phyloP scores from a whole-genome alignment of 176 grass and related monocot genomes.

The Canna indica region DNA sequence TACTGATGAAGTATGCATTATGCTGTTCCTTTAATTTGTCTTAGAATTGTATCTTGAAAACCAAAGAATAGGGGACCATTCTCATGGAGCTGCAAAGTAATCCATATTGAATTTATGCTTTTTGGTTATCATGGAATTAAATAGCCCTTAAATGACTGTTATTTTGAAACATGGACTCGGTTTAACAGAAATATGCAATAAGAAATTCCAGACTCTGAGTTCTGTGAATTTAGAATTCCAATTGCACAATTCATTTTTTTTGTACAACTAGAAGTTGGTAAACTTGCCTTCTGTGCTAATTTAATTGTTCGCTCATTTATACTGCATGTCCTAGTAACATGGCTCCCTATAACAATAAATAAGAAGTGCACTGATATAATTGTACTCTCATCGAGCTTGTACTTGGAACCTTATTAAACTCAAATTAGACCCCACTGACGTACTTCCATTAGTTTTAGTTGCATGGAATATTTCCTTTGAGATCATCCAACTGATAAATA shows the following conservation, averaged over 20 bases:
- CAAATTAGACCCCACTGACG: not conserved
- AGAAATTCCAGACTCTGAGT: too few relatives aligned
- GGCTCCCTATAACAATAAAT: not conserved
- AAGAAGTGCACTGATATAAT: too few relatives aligned
- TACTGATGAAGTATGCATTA: slow-evolving; percentile 61
- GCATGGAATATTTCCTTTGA: not conserved
- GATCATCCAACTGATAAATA: not conserved
- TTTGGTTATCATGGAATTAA: too few relatives aligned
- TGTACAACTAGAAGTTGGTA: too few relatives aligned
- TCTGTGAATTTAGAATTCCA: too few relatives aligned
- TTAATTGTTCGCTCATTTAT: not conserved
- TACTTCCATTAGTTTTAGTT: not conserved
- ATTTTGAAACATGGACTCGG: too few relatives aligned
- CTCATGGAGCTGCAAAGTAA: not conserved
- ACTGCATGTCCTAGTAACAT: not conserved
- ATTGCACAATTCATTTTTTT: too few relatives aligned
- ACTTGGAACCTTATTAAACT: not conserved
- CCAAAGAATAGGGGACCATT: not conserved
- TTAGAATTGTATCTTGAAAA: not conserved
- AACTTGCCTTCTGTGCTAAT: too few relatives aligned
- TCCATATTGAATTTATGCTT: not conserved
- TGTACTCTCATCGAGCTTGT: too few relatives aligned
- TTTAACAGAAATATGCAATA: too few relatives aligned
- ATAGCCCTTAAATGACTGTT: too few relatives aligned
- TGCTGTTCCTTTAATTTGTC: not conserved